Evolutionary conservation across 805 yeast species (phyloP).

Genomic region (Wickerhamiella cacticola): DNA sequence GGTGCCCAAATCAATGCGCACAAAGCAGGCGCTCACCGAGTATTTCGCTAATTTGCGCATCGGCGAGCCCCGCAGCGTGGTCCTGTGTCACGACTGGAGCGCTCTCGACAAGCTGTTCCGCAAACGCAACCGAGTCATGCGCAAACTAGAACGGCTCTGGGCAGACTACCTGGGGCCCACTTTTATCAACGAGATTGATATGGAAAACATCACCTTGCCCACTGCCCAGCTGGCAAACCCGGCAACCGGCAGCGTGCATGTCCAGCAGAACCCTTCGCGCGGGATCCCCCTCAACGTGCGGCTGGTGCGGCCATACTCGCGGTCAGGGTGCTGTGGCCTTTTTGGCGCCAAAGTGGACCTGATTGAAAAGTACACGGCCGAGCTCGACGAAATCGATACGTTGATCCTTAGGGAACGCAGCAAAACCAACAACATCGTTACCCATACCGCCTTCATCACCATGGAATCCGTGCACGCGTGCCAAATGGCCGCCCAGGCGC

Average conservation of each 20-base stretch:
- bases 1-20: conserved; percentile 70
- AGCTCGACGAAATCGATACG: conserved; percentile 55
- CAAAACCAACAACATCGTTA: conserved; percentile 55
- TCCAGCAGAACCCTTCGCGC: background rate
- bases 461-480: conserved; percentile 94
- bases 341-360: conserved; percentile 69
- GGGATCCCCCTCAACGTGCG: conserved; percentile 3
- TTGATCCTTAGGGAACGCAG: conserved; percentile 54
- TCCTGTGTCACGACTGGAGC: conserved; percentile 81
- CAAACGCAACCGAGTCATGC: conserved; percentile 42
- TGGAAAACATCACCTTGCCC: conserved; percentile 11
- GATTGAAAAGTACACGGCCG: conserved; percentile 60
- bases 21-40: conserved; percentile 52
- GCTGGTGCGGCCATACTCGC: conserved; percentile 46
- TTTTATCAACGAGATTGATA: conserved; percentile 17
- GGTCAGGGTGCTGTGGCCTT: conserved; percentile 47
- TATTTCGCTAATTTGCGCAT: conserved; percentile 70
- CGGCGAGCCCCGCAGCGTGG: conserved; percentile 65
- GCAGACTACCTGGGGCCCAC: conserved; percentile 46
- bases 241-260: conserved; percentile 7
- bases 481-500: conserved; percentile 93
- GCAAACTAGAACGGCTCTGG: conserved; percentile 59
- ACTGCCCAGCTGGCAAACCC: background rate
- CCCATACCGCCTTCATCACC: conserved; percentile 86
- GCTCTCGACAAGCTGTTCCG: conserved; percentile 53